A percentile compares a stretch with the other conserved stretches of the same genome.
Conservation (phyloP, 2,329 filamentous ascomycete genomes). For the Pezicula carpinea region DNA sequence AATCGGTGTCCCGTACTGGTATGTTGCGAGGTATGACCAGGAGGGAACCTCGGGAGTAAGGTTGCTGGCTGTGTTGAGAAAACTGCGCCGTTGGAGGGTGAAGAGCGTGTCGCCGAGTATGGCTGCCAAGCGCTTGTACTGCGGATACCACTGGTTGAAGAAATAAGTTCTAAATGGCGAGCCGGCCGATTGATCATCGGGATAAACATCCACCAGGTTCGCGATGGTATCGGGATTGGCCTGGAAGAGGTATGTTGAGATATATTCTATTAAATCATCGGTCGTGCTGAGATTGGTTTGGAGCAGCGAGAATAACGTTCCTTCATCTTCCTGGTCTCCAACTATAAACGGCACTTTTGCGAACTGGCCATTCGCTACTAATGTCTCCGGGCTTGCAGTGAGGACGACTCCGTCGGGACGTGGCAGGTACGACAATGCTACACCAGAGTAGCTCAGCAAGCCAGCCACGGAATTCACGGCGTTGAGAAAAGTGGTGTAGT, state of each 20-base stretch:
- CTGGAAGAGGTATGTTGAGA: constrained; percentile 54
- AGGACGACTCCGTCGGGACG: constrained; percentile 65
- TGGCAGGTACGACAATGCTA: constrained; percentile 70
- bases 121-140: constrained; percentile 73
- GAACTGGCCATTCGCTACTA: constrained; percentile 48
- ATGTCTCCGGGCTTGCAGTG: constrained; percentile 56
- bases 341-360: constrained; percentile 60
- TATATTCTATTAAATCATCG: constrained; percentile 55
- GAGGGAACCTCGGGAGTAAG: constrained; percentile 53
- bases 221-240: constrained; percentile 40
- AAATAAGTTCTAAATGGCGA: constrained; percentile 67
- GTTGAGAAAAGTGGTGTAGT: constrained; percentile 56
- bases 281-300: constrained; percentile 64
- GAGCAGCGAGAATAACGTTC: constrained; percentile 68
- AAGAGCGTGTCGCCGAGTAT: constrained; percentile 73
- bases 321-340: constrained; percentile 77
- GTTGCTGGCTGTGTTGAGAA: constrained; percentile 45
- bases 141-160: constrained; percentile 67
- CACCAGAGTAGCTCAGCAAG: constrained; percentile 60
- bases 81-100: constrained; percentile 63
- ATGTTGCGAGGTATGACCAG: constrained; percentile 74
- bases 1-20: constrained; percentile 65
- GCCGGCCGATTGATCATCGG: constrained; percentile 42
- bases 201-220: constrained; percentile 45
- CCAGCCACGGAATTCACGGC: constrained; percentile 68